Percentiles rank a stretch among this genome's conserved stretches.
These are phyloP conservation scores for Bipolaris gigantea DNA, from an alignment of 2,329 filamentous ascomycete genomes.

Conservation along the genomic window DNA sequence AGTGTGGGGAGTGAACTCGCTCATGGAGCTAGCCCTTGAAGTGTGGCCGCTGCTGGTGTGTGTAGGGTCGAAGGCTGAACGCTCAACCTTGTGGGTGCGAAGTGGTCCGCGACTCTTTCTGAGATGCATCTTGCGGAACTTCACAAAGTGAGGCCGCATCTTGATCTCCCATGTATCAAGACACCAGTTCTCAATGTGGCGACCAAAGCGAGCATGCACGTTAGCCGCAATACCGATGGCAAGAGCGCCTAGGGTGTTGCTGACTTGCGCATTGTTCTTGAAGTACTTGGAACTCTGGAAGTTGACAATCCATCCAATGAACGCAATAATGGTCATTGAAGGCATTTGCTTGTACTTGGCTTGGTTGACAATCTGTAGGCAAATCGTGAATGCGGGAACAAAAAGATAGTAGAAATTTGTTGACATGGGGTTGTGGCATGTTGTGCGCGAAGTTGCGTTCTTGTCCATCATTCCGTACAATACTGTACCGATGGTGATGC, in stretches of 20 bases:
- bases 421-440: slow-evolving; percentile 51
- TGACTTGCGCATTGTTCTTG: slow-evolving; percentile 70
- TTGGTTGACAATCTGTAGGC: slow-evolving; percentile 76
- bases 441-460: slow-evolving; percentile 50
- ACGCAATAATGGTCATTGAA: slow-evolving; percentile 72
- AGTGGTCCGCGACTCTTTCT: slow-evolving; percentile 24
- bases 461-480: slow-evolving; percentile 54
- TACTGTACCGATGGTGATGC: slow-evolving; percentile 55
- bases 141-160: slow-evolving; percentile 47
- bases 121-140: slow-evolving; percentile 31
- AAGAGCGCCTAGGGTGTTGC: slow-evolving; percentile 76
- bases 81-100: slow-evolving; percentile 19
- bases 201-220: slow-evolving; percentile 70
- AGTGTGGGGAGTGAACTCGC: slow-evolving; percentile 32
- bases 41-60: slow-evolving; percentile 20
- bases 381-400: slow-evolving; percentile 72
- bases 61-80: slow-evolving; percentile 25
- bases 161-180: slow-evolving; percentile 58
- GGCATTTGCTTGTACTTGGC: slow-evolving; percentile 78
- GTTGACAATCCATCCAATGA: slow-evolving; percentile 75
- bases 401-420: slow-evolving; percentile 67
- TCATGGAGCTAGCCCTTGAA: slow-evolving; percentile 28
- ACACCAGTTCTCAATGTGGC: slow-evolving; percentile 59
- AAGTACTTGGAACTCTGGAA: slow-evolving; percentile 71
- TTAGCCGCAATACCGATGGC: slow-evolving; percentile 78